Conservation (phyloP, 2,329 filamentous ascomycete species). For the Aspergillus udagawae region DNA sequence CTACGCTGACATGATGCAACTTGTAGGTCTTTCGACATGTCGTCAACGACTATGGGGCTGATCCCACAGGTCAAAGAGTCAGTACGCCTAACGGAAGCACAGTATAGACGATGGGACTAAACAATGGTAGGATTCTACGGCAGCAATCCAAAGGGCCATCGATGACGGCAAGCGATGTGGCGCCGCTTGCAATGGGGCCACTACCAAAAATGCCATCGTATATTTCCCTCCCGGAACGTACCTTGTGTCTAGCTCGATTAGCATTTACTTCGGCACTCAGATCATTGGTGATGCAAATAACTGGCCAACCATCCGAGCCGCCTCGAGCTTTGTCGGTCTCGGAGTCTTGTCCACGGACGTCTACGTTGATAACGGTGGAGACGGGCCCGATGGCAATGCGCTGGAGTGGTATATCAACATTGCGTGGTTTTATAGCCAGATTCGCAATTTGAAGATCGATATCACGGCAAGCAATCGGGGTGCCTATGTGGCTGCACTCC, state of each 20-base stretch:
- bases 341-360: slow-evolving; percentile 78
- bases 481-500: slow-evolving; percentile 56
- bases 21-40: slow-evolving; percentile 9
- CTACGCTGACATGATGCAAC: neutral
- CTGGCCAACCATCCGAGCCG: slow-evolving; percentile 49
- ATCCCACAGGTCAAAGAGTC: slow-evolving; percentile 3
- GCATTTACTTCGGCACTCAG: slow-evolving; percentile 13
- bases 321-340: slow-evolving; percentile 67
- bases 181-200: slow-evolving; percentile 13
- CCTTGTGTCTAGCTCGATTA: slow-evolving; percentile 14
- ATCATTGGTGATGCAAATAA: slow-evolving; percentile 37
- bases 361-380: slow-evolving; percentile 47
- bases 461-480: slow-evolving; percentile 52
- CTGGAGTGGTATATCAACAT: slow-evolving; percentile 66
- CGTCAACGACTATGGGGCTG: slow-evolving; percentile 9
- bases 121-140: slow-evolving; percentile 8
- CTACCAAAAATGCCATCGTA: slow-evolving; percentile 15
- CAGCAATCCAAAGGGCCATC: slow-evolving; percentile 39
- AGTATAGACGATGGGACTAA: neutral
- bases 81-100: neutral
- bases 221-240: slow-evolving; percentile 57
- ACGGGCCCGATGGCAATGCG: slow-evolving; percentile 5
- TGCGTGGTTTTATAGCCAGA: slow-evolving; percentile 44
- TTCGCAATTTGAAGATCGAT: slow-evolving; percentile 72
- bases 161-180: slow-evolving; percentile 25